Evolutionary conservation across 2,329 filamentous ascomycete species (phyloP).

Genomic region (Ascocoryne sarcoides): DNA sequence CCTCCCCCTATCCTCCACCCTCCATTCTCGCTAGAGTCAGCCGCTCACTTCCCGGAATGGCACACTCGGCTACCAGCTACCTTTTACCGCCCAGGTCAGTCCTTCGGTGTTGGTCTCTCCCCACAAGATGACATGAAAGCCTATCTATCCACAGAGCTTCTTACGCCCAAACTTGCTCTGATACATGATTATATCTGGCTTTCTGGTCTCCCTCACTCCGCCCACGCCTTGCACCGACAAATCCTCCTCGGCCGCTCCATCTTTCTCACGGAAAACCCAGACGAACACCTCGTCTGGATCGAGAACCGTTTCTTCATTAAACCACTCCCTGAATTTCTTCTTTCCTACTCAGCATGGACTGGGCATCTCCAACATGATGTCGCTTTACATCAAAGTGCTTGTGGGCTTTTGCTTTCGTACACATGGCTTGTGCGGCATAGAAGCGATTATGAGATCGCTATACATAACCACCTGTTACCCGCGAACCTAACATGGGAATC

Average conservation of each 20-base stretch:
- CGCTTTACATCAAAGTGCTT: constrained; percentile 12
- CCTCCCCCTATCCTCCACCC: too few relatives aligned
- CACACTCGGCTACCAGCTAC: too few relatives aligned
- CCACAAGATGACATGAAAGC: too few relatives aligned
- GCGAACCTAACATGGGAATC: constrained; percentile 16
- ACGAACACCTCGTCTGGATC: constrained; percentile 28
- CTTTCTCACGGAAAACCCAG: constrained; percentile 29
- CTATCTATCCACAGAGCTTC: too few relatives aligned
- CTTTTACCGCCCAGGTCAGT: too few relatives aligned
- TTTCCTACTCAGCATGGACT: constrained; percentile 20
- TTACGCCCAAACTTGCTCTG: background rate
- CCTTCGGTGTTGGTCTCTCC: too few relatives aligned
- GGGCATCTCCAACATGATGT: constrained; percentile 7
- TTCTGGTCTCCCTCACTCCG: constrained; percentile 8
- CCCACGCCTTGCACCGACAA: constrained; percentile 28
- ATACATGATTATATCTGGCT: constrained; percentile 7
- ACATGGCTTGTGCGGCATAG: constrained; percentile 26
- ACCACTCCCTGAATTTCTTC: constrained; percentile 26
- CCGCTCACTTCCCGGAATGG: too few relatives aligned
- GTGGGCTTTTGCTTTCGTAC: constrained; percentile 31
- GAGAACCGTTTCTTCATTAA: constrained; percentile 27
- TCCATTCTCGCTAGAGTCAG: too few relatives aligned
- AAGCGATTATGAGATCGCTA: constrained; percentile 31
- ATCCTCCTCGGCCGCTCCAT: constrained; percentile 25
- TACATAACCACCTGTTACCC: too few relatives aligned